These are phyloP conservation scores for Fusarium burgessii DNA, from an alignment of 2,329 filamentous ascomycete genomes.

Conservation along the genomic window DNA sequence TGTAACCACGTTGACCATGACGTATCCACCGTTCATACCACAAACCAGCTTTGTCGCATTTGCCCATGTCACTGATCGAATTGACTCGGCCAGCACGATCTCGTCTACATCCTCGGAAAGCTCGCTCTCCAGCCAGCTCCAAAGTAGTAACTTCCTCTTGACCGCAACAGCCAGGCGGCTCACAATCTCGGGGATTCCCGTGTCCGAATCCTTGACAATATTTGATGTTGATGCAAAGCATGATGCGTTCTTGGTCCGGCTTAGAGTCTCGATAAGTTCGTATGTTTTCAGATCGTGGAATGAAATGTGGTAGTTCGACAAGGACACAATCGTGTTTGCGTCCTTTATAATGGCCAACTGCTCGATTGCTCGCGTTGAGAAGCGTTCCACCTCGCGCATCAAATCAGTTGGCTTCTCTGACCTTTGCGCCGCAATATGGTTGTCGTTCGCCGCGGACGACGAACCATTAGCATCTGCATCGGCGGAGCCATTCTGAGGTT, in stretches of 20 bases:
- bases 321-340: slow-evolving; percentile 87
- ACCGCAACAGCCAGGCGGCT: slow-evolving; percentile 92
- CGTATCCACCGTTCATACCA: slow-evolving; percentile 91
- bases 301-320: slow-evolving; percentile 90
- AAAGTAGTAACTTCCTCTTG: slow-evolving; percentile 88
- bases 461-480: slow-evolving; percentile 45
- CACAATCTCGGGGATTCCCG: slow-evolving; percentile 92
- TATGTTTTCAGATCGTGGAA: slow-evolving; percentile 91
- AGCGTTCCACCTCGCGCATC: slow-evolving; percentile 92
- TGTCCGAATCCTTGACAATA: slow-evolving; percentile 88
- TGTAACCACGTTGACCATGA: slow-evolving; percentile 86
- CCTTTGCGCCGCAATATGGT: slow-evolving; percentile 47
- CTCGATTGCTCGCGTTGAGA: slow-evolving; percentile 89
- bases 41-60: slow-evolving; percentile 87
- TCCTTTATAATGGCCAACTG: slow-evolving; percentile 97
- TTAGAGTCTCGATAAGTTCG: slow-evolving; percentile 80
- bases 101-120: slow-evolving; percentile 79
- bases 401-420: slow-evolving; percentile 77
- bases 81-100: slow-evolving; percentile 82
- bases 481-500: slow-evolving; percentile 52
- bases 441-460: slow-evolving; percentile 48
- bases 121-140: slow-evolving; percentile 98
- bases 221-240: slow-evolving; percentile 95
- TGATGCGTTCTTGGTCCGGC: slow-evolving; percentile 87
- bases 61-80: slow-evolving; percentile 92